phyloP scores from a whole-genome alignment of 2,329 filamentous ascomycete genomes.

The Xylariaceae sp. region DNA sequence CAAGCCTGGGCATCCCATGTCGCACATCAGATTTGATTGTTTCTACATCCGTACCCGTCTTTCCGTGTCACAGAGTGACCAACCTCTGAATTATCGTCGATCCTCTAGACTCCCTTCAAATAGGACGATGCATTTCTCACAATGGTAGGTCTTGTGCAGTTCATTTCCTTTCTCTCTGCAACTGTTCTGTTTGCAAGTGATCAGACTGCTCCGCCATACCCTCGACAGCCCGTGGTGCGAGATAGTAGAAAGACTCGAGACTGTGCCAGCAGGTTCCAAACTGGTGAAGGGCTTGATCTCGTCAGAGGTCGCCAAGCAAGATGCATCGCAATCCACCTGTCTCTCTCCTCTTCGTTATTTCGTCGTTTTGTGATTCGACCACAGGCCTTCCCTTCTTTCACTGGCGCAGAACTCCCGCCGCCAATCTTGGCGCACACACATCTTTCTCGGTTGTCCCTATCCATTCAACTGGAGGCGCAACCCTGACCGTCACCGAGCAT shows the following conservation, averaged over 20 bases:
- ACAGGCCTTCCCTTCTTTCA: slow-evolving; percentile 28
- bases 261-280: neutral
- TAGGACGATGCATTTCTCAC: slow-evolving; percentile 11
- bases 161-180: slow-evolving; percentile 6
- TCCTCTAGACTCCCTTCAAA: slow-evolving; percentile 41
- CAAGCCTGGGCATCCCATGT: neutral
- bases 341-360: slow-evolving; percentile 23
- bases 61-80: neutral
- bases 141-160: neutral
- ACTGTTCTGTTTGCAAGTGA: slow-evolving; percentile 1
- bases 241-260: neutral
- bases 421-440: slow-evolving; percentile 26
- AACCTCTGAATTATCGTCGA: slow-evolving; percentile 16
- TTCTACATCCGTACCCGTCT: too few relatives aligned
- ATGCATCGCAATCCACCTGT: slow-evolving; percentile 29
- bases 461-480: slow-evolving; percentile 26
- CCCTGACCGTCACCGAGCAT: slow-evolving; percentile 31
- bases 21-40: neutral
- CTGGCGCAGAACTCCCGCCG: slow-evolving; percentile 16
- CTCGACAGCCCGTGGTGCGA: slow-evolving; percentile 1
- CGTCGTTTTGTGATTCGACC: slow-evolving; percentile 19
- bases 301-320: slow-evolving; percentile 13
- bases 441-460: slow-evolving; percentile 38
- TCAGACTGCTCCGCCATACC: neutral
- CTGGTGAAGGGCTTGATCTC: slow-evolving; percentile 3